Evolutionary conservation across 495 filamentous ascomycete species (phyloP).

Genomic region (Penicillium verhagenii): DNA sequence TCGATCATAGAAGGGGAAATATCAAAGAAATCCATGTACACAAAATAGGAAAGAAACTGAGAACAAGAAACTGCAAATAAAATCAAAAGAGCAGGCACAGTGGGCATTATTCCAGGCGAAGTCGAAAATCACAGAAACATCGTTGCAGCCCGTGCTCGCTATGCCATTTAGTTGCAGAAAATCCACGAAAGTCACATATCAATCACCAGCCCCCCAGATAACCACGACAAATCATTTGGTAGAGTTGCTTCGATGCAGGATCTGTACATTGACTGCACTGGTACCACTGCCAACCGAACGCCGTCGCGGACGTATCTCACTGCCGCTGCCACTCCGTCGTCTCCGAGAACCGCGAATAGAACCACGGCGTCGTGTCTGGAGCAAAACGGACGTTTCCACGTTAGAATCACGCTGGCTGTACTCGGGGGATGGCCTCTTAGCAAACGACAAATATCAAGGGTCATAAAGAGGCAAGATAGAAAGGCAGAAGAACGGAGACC

Average conservation of each 20-base stretch:
- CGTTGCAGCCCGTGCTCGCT: conserved; percentile 44
- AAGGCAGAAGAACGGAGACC: conserved; percentile 11
- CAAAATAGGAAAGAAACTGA: conserved; percentile 35
- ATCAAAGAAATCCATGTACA: conserved; percentile 49
- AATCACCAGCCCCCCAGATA: conserved; percentile 27
- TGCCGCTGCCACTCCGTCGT: conserved; percentile 49
- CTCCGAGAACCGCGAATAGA: conserved; percentile 41
- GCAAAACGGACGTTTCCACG: conserved; percentile 46
- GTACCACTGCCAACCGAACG: conserved; percentile 42
- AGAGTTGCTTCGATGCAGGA: conserved; percentile 50
- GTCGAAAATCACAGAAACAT: conserved; percentile 29
- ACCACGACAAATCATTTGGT: conserved; percentile 34
- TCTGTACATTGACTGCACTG: conserved; percentile 35
- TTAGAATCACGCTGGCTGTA: conserved; percentile 54
- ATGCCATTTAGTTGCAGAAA: conserved; percentile 38
- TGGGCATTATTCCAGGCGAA: conserved; percentile 22
- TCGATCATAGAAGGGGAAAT: conserved; percentile 36
- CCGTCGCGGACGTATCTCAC: conserved; percentile 46
- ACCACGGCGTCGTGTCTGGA: conserved; percentile 52
- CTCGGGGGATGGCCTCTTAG: conserved; percentile 41
- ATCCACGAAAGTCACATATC: conserved; percentile 31
- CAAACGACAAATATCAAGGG: conserved; percentile 37
- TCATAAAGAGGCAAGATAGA: conserved; percentile 8
- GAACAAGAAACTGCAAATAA: conserved; percentile 7
- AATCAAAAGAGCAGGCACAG: conserved; percentile 14